Evolutionary conservation across 805 yeast species (phyloP).

Genomic region (Barnettozyma botsteinii): DNA sequence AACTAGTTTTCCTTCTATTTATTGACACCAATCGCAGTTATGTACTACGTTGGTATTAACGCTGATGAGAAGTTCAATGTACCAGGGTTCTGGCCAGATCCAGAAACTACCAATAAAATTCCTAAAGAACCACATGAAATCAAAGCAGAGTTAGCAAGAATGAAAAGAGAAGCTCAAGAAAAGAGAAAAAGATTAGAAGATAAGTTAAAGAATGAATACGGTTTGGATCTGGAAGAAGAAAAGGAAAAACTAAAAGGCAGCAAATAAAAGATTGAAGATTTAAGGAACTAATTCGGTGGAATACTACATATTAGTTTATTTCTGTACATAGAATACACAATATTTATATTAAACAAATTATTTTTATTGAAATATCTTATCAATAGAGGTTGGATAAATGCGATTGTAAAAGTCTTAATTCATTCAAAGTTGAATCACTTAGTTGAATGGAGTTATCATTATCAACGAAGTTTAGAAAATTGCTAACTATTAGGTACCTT

Average conservation of each 20-base stretch:
- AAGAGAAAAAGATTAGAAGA: conserved; percentile 70
- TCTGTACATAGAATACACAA: not conserved
- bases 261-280: too few species aligned
- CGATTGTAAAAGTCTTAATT: conserved; percentile 5
- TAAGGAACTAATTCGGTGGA: too few species aligned
- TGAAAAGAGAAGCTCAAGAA: conserved; percentile 68
- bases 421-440: conserved; percentile 6
- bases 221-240: conserved; percentile 50
- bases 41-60: conserved; percentile 90
- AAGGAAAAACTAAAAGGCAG: conserved; percentile 28
- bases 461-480: conserved; percentile 11
- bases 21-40: conserved; percentile 80
- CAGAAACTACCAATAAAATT: conserved; percentile 80
- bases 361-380: not conserved
- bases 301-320: too few species aligned
- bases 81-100: conserved; percentile 97
- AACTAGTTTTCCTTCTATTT: conserved; percentile 73
- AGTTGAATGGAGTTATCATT: conserved; percentile 4
- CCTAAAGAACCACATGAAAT: conserved; percentile 93
- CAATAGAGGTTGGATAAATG: not conserved
- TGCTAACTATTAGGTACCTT: conserved; percentile 7
- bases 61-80: conserved; percentile 84
- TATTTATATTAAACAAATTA: too few species aligned
- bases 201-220: conserved; percentile 56
- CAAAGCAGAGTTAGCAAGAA: conserved; percentile 84